Percentiles rank a stretch among this genome's conserved stretches.
phyloP scores from a whole-genome alignment of 164 flowering plant species.

The Macadamia integrifolia region DNA sequence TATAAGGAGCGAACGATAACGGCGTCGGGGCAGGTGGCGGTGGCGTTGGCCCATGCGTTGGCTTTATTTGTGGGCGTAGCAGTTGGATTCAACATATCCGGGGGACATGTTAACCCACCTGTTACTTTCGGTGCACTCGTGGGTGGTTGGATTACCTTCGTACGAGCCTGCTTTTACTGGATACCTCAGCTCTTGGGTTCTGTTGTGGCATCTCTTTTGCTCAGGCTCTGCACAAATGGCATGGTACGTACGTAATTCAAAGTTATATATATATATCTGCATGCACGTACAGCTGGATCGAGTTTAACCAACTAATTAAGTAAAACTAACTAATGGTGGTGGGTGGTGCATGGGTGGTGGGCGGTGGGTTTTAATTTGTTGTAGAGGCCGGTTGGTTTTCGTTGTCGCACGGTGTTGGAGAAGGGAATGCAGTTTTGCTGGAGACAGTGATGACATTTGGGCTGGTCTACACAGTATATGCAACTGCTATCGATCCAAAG shows the following conservation, averaged over 20 bases:
- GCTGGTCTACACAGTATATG: constrained; percentile 27
- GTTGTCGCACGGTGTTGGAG: constrained; percentile 13
- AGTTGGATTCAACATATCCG: constrained; percentile 47
- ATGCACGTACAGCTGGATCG: too few species aligned
- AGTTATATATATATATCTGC: too few species aligned
- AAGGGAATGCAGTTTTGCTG: constrained; percentile 15
- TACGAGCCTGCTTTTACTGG: constrained; percentile 45
- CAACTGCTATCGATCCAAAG: constrained; percentile 31
- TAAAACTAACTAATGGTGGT: too few species aligned
- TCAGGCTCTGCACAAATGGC: constrained; percentile 47
- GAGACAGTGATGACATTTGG: constrained; percentile 33
- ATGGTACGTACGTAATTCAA: constrained; percentile 18
- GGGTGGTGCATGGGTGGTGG: too few species aligned
- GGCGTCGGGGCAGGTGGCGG: constrained; percentile 48
- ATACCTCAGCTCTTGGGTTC: constrained; percentile 51
- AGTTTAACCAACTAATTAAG: too few species aligned
- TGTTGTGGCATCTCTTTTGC: constrained; percentile 50
- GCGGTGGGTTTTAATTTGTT: neutral
- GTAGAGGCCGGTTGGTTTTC: constrained; percentile 22
- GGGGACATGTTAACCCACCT: constrained; percentile 65
- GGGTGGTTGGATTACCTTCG: constrained; percentile 47
- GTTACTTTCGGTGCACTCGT: constrained; percentile 54
- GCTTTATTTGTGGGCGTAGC: constrained; percentile 53
- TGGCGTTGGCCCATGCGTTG: constrained; percentile 51
- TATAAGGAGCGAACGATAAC: constrained; percentile 12